Conservation (phyloP, 257 asterid species). For the Capsicum rhomboideum region DNA sequence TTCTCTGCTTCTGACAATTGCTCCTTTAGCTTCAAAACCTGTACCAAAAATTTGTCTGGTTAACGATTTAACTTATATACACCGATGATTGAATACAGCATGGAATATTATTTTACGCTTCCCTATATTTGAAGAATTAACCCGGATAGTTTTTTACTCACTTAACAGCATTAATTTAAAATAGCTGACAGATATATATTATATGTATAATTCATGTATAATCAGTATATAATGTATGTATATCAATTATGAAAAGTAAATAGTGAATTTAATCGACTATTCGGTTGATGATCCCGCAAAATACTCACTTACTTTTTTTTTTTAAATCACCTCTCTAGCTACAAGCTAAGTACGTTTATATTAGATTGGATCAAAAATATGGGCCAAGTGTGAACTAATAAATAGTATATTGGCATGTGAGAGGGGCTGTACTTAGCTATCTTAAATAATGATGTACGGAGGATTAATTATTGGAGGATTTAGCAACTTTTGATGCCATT, state of each 20-base stretch:
- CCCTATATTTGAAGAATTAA: no score
- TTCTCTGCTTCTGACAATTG: constrained; percentile 43
- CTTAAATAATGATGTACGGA: constrained; percentile 34
- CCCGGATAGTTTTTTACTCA: no score
- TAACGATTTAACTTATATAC: neutral
- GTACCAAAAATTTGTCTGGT: neutral
- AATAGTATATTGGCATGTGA: constrained; percentile 25
- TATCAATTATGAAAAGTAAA: no score
- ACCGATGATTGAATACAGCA: no score
- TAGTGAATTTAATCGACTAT: no score
- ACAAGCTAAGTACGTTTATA: neutral
- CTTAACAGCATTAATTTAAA: no score
- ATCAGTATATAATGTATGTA: no score
- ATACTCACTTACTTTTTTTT: neutral
- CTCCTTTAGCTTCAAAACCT: constrained; percentile 45
- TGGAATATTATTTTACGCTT: no score
- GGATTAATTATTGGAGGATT: neutral
- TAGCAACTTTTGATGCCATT: constrained; percentile 15
- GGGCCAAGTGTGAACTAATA: constrained; percentile 13
- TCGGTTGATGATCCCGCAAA: no score
- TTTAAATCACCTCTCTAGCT: neutral
- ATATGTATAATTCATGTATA: no score
- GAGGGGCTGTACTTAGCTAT: neutral
- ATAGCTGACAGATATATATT: no score
- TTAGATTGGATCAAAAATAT: neutral